Evolutionary conservation across 352 stramenopile species (phyloP).

Genomic region (Pythium diclinum): DNA sequence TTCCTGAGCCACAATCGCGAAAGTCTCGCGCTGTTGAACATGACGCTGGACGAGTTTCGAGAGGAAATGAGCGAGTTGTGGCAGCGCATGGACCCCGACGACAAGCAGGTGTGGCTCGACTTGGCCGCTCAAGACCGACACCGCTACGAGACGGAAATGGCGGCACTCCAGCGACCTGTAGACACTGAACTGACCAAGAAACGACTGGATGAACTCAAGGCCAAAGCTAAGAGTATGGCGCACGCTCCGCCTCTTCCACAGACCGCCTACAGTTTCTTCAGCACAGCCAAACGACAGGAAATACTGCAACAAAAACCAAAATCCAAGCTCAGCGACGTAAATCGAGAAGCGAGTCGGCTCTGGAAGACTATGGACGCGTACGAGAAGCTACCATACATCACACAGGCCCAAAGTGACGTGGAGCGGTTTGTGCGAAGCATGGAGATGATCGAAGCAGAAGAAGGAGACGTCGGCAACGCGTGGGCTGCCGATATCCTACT

Average conservation of each 20-base stretch:
- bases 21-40: conserved; percentile 46
- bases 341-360: conserved; percentile 34
- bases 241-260: conserved; percentile 38
- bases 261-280: conserved; percentile 45
- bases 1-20: conserved; percentile 59
- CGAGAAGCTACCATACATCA: conserved; percentile 34
- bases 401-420: conserved; percentile 40
- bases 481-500: background rate
- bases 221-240: conserved; percentile 28
- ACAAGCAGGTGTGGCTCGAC: conserved; percentile 46
- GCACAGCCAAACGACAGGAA: conserved; percentile 36
- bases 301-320: conserved; percentile 30
- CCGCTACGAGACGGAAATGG: conserved; percentile 49
- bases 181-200: conserved; percentile 31
- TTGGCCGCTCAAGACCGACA: conserved; percentile 44
- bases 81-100: conserved; percentile 38
- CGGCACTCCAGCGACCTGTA: conserved; percentile 41
- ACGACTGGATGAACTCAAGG: conserved; percentile 40
- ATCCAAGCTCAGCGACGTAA: conserved; percentile 45
- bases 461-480: background rate
- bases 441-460: conserved; percentile 21
- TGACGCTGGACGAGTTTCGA: conserved; percentile 55
- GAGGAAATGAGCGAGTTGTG: conserved; percentile 55
- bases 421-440: conserved; percentile 52
- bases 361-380: conserved; percentile 42